Evolutionary conservation across 768 basidiomycete genomes (phyloP).

Genomic region (Tricholoma sp.): DNA sequence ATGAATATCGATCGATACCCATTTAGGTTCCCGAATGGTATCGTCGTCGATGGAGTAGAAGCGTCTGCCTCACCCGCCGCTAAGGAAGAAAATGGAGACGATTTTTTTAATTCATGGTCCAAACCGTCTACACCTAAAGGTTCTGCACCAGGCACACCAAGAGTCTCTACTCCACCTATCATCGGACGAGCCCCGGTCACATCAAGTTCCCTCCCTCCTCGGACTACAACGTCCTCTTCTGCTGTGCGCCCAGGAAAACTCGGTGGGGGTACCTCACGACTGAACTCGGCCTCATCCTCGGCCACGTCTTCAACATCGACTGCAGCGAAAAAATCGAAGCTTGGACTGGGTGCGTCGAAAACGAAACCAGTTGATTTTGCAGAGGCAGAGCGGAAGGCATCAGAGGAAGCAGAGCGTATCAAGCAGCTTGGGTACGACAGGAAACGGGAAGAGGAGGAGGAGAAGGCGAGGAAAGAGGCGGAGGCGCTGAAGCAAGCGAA

Average conservation of each 20-base stretch:
- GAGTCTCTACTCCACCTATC: slow-evolving; percentile 49
- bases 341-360: slow-evolving; percentile 87
- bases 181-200: slow-evolving; percentile 48
- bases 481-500: slow-evolving; percentile 38
- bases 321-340: slow-evolving; percentile 57
- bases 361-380: slow-evolving; percentile 88
- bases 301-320: slow-evolving; percentile 20
- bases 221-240: slow-evolving; percentile 64
- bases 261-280: slow-evolving; percentile 32
- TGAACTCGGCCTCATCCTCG: slow-evolving; percentile 33
- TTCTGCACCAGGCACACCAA: slow-evolving; percentile 46
- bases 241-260: slow-evolving; percentile 43
- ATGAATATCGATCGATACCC: slow-evolving; percentile 4
- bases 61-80: slow-evolving; percentile 31
- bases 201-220: slow-evolving; percentile 36
- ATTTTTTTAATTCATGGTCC: slow-evolving; percentile 98
- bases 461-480: slow-evolving; percentile 60
- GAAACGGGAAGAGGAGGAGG: slow-evolving; percentile 79
- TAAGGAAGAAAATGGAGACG: slow-evolving; percentile 62
- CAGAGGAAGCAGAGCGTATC: slow-evolving; percentile 89
- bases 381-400: slow-evolving; percentile 85
- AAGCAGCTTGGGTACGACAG: slow-evolving; percentile 91
- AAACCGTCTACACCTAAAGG: slow-evolving; percentile 66
- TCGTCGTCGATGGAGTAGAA: slow-evolving; percentile 81
- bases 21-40: slow-evolving; percentile 67